Base-by-base conservation (phyloP, 78 protist genomes). In the Ministeria vibrans region DNA sequence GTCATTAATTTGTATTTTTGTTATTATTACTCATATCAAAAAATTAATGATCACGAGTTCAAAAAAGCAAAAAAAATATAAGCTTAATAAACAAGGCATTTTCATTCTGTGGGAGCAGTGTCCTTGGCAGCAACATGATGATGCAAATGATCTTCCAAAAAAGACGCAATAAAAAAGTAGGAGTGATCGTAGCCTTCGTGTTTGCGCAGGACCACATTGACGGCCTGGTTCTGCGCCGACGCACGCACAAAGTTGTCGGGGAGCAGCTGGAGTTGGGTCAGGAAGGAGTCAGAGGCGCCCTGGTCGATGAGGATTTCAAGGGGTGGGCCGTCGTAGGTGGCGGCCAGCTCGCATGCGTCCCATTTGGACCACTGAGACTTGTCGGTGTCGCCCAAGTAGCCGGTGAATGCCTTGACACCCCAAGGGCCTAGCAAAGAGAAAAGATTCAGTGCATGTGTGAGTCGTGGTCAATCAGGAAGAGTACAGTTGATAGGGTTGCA, bases 141-240 rank as follows among this genome's bases (percentile, higher is more conserved):
- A 23, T 55, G 70, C 23, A 93, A 80, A 81, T 94, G 97, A 30
- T 90, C 92, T 18, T 66, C 83, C 28, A 92, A 66, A 80, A 92
- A 94, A 23, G 93, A 86, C 38, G 87, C 43, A 23, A 94, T 83
- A 49, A 90, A 94, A 78, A 74, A 91, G 88, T 92, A 94, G 43
- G 80, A 53, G 91, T 94, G 97, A 70, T 91, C 92, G 69, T 94
- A 94, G 25, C 95, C 95, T 0, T 77, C 86, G 43, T 88, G 89
- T 70, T 39, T 20, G 38, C 87, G 66, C 11, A 82, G 59, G 13
- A 34, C 79, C 18, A 82, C 62, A 18, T 46, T 39, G 32, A 75
- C 0, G 46, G 2, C n/a, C n/a, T n/a, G n/a, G 61, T 15, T 63
- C n/a, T 82, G 69, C 22, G 23, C 74, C 0, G 22, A 11, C 6